Percentiles rank a stretch among this genome's conserved stretches.
phyloP scores from a whole-genome alignment of 2,329 filamentous ascomycete species.

The Colletotrichum lupini region DNA sequence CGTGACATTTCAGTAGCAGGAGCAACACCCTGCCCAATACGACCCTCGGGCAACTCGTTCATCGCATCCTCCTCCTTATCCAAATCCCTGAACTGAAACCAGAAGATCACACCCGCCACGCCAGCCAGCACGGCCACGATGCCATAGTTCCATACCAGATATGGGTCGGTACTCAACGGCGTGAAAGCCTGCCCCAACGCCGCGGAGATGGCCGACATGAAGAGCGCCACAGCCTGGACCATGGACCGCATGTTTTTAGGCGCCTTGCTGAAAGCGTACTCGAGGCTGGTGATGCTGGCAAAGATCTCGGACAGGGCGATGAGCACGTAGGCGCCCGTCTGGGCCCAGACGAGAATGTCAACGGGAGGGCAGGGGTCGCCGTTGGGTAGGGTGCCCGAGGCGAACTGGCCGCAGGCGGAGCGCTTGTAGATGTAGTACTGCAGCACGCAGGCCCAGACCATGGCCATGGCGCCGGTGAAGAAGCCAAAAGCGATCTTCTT shows the following conservation, averaged over 20 bases:
- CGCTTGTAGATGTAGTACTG: conserved; percentile 73
- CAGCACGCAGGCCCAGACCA: conserved; percentile 65
- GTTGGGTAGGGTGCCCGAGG: conserved; percentile 41
- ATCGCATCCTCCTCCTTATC: conserved; percentile 75
- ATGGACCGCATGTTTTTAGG: conserved; percentile 81
- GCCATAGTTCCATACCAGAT: conserved; percentile 80
- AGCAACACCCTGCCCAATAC: conserved; percentile 1
- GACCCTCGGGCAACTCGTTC: conserved; percentile 64
- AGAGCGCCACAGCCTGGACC: conserved; percentile 74
- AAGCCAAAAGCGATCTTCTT: conserved; percentile 80
- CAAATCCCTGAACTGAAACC: conserved; percentile 70
- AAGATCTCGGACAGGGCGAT: conserved; percentile 62
- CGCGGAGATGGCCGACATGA: conserved; percentile 75
- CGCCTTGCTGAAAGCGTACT: conserved; percentile 82
- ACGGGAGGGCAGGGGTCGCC: conserved; percentile 55
- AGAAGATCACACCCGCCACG: conserved; percentile 74
- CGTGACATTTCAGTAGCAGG: not conserved
- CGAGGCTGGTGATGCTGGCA: conserved; percentile 67
- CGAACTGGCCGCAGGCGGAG: conserved; percentile 65
- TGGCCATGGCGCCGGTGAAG: conserved; percentile 69
- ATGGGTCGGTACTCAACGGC: conserved; percentile 64
- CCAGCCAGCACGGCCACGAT: conserved; percentile 74
- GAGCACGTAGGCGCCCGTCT: conserved; percentile 61
- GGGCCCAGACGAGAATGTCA: conserved; percentile 71
- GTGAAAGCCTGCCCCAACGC: conserved; percentile 72